phyloP scores from a whole-genome alignment of 2,329 filamentous ascomycete species.

The Metarhizium guizhouense region DNA sequence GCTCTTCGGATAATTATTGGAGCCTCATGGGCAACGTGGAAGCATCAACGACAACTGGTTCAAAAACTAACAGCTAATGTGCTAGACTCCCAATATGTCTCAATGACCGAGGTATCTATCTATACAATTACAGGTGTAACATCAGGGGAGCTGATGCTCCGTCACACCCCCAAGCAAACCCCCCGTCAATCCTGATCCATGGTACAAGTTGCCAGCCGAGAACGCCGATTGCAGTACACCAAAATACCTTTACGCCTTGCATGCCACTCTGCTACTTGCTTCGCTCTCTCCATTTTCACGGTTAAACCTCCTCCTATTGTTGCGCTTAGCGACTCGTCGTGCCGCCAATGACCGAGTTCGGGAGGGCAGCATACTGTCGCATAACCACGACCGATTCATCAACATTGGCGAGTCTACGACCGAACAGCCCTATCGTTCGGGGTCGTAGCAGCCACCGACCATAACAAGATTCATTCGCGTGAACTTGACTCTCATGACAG shows the following conservation, averaged over 20 bases:
- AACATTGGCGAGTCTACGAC: constrained; percentile 3
- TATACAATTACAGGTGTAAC: neutral
- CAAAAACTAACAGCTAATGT: neutral
- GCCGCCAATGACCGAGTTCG: constrained; percentile 2
- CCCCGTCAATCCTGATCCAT: neutral
- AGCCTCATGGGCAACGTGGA: too few relatives aligned
- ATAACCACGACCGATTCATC: neutral
- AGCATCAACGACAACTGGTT: neutral
- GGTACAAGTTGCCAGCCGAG: neutral
- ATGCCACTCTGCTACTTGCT: neutral
- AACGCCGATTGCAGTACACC: neutral
- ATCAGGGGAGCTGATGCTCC: neutral
- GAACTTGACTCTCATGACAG: constrained; percentile 86
- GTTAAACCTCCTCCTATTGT: constrained; percentile 1
- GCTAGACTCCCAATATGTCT: neutral
- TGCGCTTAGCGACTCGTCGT: constrained; percentile 5
- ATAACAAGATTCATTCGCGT: constrained; percentile 92
- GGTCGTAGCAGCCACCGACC: constrained; percentile 65
- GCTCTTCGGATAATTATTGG: too few relatives aligned
- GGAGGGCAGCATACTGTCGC: constrained; percentile 5
- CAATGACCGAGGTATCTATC: neutral
- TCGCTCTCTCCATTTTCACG: neutral
- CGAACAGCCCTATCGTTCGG: constrained; percentile 30
- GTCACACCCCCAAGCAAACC: neutral
- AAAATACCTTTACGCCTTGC: neutral